phyloP scores from a whole-genome alignment of 192 early-diverging fungal genomes.

The Rhizophagus clarus region DNA sequence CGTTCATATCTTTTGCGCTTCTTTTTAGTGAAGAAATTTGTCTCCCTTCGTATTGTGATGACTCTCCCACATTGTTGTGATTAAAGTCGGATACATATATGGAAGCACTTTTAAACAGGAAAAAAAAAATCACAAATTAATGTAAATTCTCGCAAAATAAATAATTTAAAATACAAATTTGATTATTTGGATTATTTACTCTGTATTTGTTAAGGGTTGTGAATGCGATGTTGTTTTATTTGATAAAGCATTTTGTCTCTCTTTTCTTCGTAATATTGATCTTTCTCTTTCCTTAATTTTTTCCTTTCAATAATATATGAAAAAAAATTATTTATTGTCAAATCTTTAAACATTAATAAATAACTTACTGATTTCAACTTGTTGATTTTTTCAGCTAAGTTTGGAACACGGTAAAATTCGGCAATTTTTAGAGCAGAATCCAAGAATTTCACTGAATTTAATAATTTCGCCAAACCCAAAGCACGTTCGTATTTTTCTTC shows the following conservation, averaged over 20 bases:
- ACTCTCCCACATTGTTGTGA: neutral
- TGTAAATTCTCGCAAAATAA: neutral
- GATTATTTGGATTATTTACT: neutral
- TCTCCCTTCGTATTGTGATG: neutral
- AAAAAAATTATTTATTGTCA: no score
- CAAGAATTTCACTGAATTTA: conserved; percentile 66
- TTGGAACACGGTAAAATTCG: conserved; percentile 58
- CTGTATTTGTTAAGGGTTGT: neutral
- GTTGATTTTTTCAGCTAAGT: conserved; percentile 79
- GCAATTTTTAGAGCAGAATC: conserved; percentile 89
- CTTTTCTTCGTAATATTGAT: neutral
- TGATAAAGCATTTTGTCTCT: neutral
- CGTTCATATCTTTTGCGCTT: neutral
- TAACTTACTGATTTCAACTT: neutral
- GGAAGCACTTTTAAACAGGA: neutral
- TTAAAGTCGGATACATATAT: neutral
- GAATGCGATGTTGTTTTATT: neutral
- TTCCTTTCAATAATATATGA: neutral
- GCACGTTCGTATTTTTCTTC: conserved; percentile 74
- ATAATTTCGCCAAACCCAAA: conserved; percentile 71
- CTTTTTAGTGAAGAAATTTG: neutral
- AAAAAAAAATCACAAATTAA: neutral
- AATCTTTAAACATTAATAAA: neutral
- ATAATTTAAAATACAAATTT: neutral
- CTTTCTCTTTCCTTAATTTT: neutral